Percentiles rank a stretch among this genome's conserved stretches.
Evolutionary conservation across 805 yeast species (phyloP).

Genomic region (Candida nanaspora): DNA sequence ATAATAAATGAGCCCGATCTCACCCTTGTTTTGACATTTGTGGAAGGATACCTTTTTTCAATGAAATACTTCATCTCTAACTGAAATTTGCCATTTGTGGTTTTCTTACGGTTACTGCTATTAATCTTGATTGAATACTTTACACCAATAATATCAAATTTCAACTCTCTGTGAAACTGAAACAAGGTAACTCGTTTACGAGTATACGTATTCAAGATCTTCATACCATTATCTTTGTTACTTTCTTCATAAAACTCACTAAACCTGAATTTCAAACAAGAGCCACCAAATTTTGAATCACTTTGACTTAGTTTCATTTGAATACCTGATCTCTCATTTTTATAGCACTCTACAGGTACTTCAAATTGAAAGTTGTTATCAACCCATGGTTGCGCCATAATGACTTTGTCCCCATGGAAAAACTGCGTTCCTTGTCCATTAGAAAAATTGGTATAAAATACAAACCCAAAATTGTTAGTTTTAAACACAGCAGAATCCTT

Average conservation of each 20-base stretch:
- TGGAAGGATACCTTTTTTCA: conserved; percentile 24
- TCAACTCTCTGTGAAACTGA: conserved; percentile 20
- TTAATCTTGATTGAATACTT: conserved; percentile 13
- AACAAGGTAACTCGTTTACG: conserved; percentile 17
- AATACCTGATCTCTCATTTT: conserved; percentile 11
- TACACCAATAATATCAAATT: conserved; percentile 19
- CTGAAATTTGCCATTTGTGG: conserved; percentile 11
- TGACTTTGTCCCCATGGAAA: too few relatives aligned
- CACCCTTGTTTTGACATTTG: conserved; percentile 11
- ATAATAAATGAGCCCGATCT: conserved; percentile 25
- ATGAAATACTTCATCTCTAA: conserved; percentile 26
- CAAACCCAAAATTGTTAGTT: conserved; percentile 17
- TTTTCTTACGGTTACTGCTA: background rate
- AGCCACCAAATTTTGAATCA: conserved; percentile 30
- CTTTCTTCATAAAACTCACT: conserved; percentile 14
- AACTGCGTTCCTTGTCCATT: conserved; percentile 28
- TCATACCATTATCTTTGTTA: conserved; percentile 12
- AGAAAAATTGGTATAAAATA: conserved; percentile 34
- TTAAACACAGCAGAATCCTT: conserved; percentile 15
- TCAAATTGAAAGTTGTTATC: conserved; percentile 27
- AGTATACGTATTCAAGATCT: background rate
- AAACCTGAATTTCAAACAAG: conserved; percentile 23
- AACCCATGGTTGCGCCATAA: conserved; percentile 33
- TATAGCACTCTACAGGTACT: conserved; percentile 22
- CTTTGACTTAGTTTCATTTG: conserved; percentile 15